phyloP scores from a whole-genome alignment of 805 yeast genomes.

The Metschnikowia baotianmanensis region DNA sequence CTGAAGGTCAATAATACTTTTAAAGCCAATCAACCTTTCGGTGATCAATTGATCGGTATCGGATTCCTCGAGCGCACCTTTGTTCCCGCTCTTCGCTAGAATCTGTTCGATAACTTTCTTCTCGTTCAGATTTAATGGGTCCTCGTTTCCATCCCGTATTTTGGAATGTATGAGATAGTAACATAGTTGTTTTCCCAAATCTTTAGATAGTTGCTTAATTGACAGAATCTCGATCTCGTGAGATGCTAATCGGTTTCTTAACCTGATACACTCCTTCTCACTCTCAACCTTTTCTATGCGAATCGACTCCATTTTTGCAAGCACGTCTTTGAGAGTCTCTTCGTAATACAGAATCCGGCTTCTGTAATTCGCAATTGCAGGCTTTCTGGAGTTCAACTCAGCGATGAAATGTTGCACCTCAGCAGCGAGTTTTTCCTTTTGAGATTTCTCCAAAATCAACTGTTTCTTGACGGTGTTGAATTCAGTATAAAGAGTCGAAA shows the following conservation, averaged over 20 bases:
- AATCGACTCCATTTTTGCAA: slow-evolving; percentile 49
- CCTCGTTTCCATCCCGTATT: slow-evolving; percentile 52
- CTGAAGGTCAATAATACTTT: slow-evolving; percentile 64
- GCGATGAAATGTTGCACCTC: slow-evolving; percentile 70
- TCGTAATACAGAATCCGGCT: slow-evolving; percentile 52
- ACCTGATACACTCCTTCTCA: slow-evolving; percentile 37
- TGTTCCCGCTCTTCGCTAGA: slow-evolving; percentile 37
- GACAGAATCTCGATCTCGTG: slow-evolving; percentile 46
- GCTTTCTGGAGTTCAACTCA: slow-evolving; percentile 78
- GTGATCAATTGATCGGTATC: slow-evolving; percentile 75
- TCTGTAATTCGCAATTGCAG: slow-evolving; percentile 67
- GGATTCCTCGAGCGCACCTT: slow-evolving; percentile 35
- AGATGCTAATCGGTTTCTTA: slow-evolving; percentile 37
- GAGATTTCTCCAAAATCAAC: slow-evolving; percentile 64
- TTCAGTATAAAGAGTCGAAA: slow-evolving; percentile 66
- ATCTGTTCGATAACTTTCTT: slow-evolving; percentile 59
- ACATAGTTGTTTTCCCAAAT: slow-evolving; percentile 82
- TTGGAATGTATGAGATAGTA: slow-evolving; percentile 64
- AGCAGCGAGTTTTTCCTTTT: slow-evolving; percentile 64
- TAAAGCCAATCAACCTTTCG: slow-evolving; percentile 70
- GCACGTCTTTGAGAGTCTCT: slow-evolving; percentile 55
- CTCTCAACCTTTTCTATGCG: slow-evolving; percentile 48
- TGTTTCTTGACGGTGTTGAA: slow-evolving; percentile 63
- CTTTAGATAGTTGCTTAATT: slow-evolving; percentile 58
- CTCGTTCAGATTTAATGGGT: slow-evolving; percentile 65